Percentiles rank a stretch among this genome's conserved stretches.
These are phyloP conservation scores for Colletotrichum australisinense DNA, from an alignment of 2,329 filamentous ascomycete species.

Conservation along the genomic window DNA sequence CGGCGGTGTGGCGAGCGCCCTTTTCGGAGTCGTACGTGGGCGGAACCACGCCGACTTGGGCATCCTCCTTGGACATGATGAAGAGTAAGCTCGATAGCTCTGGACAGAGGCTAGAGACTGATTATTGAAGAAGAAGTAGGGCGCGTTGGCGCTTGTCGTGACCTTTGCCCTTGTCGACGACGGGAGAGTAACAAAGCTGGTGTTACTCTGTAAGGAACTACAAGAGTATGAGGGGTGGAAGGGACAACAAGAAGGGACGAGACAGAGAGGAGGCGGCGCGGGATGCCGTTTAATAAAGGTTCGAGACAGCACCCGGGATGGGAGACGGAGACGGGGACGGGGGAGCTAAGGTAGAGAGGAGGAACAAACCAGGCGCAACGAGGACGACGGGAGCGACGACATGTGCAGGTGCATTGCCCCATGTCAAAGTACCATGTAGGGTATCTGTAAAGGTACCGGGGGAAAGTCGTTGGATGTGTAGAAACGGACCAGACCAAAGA, in stretches of 20 bases:
- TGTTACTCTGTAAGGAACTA: conserved; percentile 24
- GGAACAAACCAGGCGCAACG: not conserved
- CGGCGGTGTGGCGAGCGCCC: conserved; percentile 20
- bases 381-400: not conserved
- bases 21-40: conserved; percentile 38
- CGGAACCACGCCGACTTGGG: conserved; percentile 30
- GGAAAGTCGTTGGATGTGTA: conserved; percentile 2
- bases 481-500: conserved; percentile 9
- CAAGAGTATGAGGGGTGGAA: conserved; percentile 26
- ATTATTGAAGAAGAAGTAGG: not conserved
- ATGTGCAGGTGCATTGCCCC: conserved; percentile 4
- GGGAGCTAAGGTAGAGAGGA: not conserved
- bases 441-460: not conserved
- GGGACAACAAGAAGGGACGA: not conserved
- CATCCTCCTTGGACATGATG: conserved; percentile 32
- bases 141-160: conserved; percentile 29
- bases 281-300: conserved; percentile 30
- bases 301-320: conserved; percentile 8
- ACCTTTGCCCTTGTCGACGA: conserved; percentile 29
- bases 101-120: not conserved
- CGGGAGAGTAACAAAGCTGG: not conserved
- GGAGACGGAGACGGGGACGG: not conserved
- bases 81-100: conserved; percentile 6
- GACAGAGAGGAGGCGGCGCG: not conserved
- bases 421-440: not conserved